Evolutionary conservation across 169 alveolate genomes (phyloP).

Genomic region (Eimeria tenella): DNA sequence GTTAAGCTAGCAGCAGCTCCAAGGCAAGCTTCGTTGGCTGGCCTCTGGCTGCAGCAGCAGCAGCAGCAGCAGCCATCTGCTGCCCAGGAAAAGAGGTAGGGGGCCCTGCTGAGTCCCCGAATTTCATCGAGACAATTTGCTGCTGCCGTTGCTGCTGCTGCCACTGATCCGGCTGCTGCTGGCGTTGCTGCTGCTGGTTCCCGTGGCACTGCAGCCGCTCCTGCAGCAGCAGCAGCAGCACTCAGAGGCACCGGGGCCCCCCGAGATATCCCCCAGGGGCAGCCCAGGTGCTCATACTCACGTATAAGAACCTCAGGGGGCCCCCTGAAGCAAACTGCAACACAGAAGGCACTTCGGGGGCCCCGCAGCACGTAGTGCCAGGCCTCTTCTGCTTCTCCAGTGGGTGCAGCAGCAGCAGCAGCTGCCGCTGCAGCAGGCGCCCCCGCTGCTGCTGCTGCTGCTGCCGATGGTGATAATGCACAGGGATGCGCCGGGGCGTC

Average conservation of each 20-base stretch:
- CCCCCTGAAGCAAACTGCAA: background rate
- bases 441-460: slow-evolving; percentile 34
- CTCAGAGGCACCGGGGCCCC: background rate
- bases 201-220: background rate
- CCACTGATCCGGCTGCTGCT: background rate
- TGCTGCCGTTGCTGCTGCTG: background rate
- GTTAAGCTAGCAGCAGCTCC: background rate
- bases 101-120: slow-evolving; percentile 40
- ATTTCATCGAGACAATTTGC: background rate
- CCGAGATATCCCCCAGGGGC: background rate
- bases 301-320: background rate
- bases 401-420: background rate
- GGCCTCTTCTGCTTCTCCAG: slow-evolving; percentile 2
- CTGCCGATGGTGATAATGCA: background rate
- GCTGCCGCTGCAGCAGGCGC: slow-evolving; percentile 13
- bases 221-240: background rate
- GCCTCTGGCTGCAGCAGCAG: background rate
- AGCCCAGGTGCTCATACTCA: background rate
- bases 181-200: background rate
- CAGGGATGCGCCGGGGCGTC: background rate
- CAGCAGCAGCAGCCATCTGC: background rate
- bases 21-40: background rate
- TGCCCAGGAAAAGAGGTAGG: slow-evolving; percentile 52
- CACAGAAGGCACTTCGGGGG: background rate
- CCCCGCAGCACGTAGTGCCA: slow-evolving; percentile 30